These are phyloP conservation scores for Rostrohypoxylon terebratum DNA, from an alignment of 495 filamentous ascomycete species.

Conservation along the genomic window DNA sequence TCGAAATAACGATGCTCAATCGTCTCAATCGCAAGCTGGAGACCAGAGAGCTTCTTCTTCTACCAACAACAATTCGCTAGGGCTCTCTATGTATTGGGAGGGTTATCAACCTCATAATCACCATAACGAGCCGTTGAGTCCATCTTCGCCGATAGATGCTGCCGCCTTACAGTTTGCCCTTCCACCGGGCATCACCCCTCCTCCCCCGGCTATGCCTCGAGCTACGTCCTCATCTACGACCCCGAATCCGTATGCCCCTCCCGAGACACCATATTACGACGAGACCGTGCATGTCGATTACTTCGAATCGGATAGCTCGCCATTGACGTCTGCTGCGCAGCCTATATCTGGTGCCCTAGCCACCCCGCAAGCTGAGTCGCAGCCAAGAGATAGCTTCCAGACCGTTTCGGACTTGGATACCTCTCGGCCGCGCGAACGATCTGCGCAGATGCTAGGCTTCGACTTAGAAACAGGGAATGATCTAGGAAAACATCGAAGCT, in stretches of 20 bases:
- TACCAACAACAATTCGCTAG: conserved; percentile 53
- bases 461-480: conserved; percentile 65
- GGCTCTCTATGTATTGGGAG: conserved; percentile 62
- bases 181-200: conserved; percentile 57
- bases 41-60: conserved; percentile 44
- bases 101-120: conserved; percentile 46
- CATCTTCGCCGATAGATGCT: conserved; percentile 58
- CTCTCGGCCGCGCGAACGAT: conserved; percentile 55
- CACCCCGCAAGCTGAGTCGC: conserved; percentile 63
- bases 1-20: conserved; percentile 46
- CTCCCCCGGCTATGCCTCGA: conserved; percentile 25
- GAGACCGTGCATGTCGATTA: conserved; percentile 67
- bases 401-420: conserved; percentile 64
- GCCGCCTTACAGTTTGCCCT: conserved; percentile 62
- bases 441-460: conserved; percentile 59
- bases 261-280: conserved; percentile 62
- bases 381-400: conserved; percentile 73
- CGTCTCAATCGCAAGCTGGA: conserved; percentile 47
- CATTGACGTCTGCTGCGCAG: conserved; percentile 71
- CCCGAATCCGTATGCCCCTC: conserved; percentile 54
- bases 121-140: conserved; percentile 47
- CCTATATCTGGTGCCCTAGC: conserved; percentile 72
- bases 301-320: conserved; percentile 75
- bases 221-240: conserved; percentile 45
- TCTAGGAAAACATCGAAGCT: conserved; percentile 58